Base-by-base conservation (phyloP, 257 asterid species). In the Solanum chilense region DNA sequence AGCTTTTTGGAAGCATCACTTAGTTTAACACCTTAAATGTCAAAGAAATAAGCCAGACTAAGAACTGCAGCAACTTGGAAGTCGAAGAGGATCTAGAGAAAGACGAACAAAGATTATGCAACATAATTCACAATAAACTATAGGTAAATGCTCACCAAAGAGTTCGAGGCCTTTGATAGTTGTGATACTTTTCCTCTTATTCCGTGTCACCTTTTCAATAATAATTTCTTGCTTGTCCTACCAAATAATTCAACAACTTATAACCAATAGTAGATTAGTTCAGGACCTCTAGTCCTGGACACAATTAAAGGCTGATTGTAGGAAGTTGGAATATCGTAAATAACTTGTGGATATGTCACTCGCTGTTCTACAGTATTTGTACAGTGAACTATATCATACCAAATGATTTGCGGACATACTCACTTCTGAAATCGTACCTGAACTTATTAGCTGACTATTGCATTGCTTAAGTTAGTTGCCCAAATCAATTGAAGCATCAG, bases 1-100 rank as follows among this genome's bases (percentile, higher is more conserved):
- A 97, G 97, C 93, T 94, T 97, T 93, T 97, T 97, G 77, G 99
- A 94, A 80, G 99, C 99, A 90, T 95, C 98, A 91, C 91, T 95
- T 76, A 97, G 89, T 88, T 97, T 97, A 88, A 97, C 94, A 76
- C 98, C 98, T 97, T 91, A 86, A 89, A 89, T 58, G 73, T 74
- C 71, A 83, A 77, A 75, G 84, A 85, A n/a, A 25, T 20, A 21
- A 58, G 12, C 58, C 31, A 86, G 87, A 82, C 44, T 47, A 88
- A 39, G 45, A 31, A 44, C 60, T 52, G 70, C 68, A 27, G 85
- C 82, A 89, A 78, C 21, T 58, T 75, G 33, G 69, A 69, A 87
- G 11, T 5, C 85, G 6, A 83, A 60, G 86, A 77, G 62, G 83
- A 25, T 27, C 83, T 77, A 42, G 47, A 47, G 84, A 60, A 85